Evolutionary conservation across 2,329 filamentous ascomycete species (phyloP), one percentile per base, ranked within the genome.

Genomic region (Apiospora malaysiana): DNA sequence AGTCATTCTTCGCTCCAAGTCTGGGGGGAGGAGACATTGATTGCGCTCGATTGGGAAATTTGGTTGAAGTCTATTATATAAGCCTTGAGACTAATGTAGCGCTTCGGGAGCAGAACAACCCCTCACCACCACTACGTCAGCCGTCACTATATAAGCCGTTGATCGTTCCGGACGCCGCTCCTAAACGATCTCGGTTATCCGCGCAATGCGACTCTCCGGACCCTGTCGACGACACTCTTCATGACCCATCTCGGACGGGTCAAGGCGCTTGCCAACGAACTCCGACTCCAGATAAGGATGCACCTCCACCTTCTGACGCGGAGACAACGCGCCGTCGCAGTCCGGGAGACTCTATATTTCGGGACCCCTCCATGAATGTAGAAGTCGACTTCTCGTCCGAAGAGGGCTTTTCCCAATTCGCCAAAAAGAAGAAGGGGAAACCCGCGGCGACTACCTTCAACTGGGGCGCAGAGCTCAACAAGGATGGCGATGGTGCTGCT

Each of bases 301-400:
- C 69, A 74, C 76, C 75, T 56, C 70, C 73, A 40, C 73, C 75
- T 32, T 75, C 69, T 32, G 46, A 73, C 49, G 72, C 72, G 72
- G 71, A 70, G 37, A 75, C 71, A 45, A 75, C 66, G 73, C 76
- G 67, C 71, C 67, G 77, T 77, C 37, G 75, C 80, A 72, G 79
- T 80, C 75, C 56, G 51, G 71, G 71, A 51, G 72, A 77, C 63
- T 73, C 73, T 23, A 75, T 88, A 7, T 80, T 89, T 45, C 73
- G 74, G 51, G 85, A 88, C 73, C 86, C 85, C n/a, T 81, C 78
- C 47, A 80, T 82, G 75, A 78, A 81, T 49, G 77, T 82, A 25
- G 80, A 83, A 42, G 81, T 93, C 68, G 90, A 93, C 76, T 88
- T 92, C 71, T 82, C 83, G 27, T 88, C 85, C 37, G 81, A 85